phyloP scores from a whole-genome alignment of 176 grass and related monocot species.

The Phoenix dactylifera region DNA sequence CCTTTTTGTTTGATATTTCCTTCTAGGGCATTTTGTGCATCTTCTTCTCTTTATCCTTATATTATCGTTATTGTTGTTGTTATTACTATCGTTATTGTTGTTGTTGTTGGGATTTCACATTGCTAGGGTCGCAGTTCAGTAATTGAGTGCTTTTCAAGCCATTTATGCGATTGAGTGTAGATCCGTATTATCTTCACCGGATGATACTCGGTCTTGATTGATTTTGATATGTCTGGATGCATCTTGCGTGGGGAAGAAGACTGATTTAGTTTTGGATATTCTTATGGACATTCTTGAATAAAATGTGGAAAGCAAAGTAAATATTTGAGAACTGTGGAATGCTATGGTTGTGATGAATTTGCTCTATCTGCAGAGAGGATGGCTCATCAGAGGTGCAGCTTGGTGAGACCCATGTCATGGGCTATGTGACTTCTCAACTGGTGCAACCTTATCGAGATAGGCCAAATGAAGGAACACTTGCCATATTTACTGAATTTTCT shows the following conservation, averaged over 20 bases:
- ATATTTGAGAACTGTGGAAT: no score
- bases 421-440: slow-evolving; percentile 70
- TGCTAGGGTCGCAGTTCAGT: no score
- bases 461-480: slow-evolving; percentile 74
- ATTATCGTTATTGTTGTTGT: no score
- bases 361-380: slow-evolving; percentile 46
- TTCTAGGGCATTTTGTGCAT: no score
- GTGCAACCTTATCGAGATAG: slow-evolving; percentile 83
- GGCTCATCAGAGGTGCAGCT: slow-evolving; percentile 78
- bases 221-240: not conserved
- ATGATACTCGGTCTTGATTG: not conserved
- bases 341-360: not conserved
- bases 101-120: no score
- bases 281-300: no score
- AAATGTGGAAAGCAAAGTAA: no score
- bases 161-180: not conserved
- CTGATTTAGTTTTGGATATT: no score
- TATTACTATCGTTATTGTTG: no score
- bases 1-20: not conserved
- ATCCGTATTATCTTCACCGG: not conserved
- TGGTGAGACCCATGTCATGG: slow-evolving; percentile 82
- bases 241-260: no score
- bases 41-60: no score
- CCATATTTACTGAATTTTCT: slow-evolving; percentile 93
- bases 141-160: no score